Evolutionary conservation across 257 asterid species (phyloP).

Genomic region (Scutellaria galericulata): DNA sequence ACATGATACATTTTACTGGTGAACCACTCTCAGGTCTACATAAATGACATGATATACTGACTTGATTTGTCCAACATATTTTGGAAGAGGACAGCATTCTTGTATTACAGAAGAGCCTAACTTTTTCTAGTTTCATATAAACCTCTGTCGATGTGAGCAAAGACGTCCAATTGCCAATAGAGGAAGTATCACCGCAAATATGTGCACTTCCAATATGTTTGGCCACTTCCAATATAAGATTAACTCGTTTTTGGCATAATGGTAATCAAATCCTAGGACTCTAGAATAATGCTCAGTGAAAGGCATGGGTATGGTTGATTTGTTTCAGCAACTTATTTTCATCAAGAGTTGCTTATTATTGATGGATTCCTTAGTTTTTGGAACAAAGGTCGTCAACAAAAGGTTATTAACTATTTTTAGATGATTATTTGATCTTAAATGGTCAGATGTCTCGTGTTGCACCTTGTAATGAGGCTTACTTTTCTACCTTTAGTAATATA

Average conservation of each 20-base stretch:
- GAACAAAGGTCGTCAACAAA: too few relatives aligned
- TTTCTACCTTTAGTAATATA: background rate
- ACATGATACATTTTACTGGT: background rate
- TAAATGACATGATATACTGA: background rate
- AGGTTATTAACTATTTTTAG: too few relatives aligned
- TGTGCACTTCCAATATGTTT: background rate
- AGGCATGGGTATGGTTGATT: background rate
- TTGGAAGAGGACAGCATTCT: background rate
- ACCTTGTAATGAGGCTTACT: too few relatives aligned
- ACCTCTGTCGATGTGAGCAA: conserved; percentile 4
- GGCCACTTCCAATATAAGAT: background rate
- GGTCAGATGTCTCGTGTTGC: too few relatives aligned
- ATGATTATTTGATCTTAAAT: too few relatives aligned
- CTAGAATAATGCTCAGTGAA: background rate
- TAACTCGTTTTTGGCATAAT: too few relatives aligned
- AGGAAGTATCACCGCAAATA: background rate
- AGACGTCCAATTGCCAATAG: background rate
- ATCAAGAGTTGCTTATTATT: background rate
- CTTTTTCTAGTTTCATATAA: conserved; percentile 15
- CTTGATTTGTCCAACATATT: background rate
- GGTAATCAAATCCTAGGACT: too few relatives aligned
- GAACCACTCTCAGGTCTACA: background rate
- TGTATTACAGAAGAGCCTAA: background rate
- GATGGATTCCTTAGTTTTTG: too few relatives aligned
- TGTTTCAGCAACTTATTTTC: background rate